Conservation (phyloP, 129 eudicot genomes). For the Flaveria linearis region DNA sequence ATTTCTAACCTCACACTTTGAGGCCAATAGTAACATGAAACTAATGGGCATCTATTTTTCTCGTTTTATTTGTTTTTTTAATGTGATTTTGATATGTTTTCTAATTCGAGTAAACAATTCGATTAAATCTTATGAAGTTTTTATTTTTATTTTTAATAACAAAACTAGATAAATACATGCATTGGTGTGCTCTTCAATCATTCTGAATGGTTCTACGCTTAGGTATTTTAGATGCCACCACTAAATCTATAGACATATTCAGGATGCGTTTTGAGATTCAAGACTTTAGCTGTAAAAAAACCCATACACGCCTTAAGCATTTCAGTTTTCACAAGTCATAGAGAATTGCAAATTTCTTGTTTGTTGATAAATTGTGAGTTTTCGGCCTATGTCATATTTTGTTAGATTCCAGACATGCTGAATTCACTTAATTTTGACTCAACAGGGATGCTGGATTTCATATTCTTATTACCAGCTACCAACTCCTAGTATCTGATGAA, state of each 20-base stretch:
- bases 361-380: conserved; percentile 11
- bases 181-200: not conserved
- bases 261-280: not conserved
- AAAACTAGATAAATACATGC: not conserved
- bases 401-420: conserved; percentile 18
- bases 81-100: not conserved
- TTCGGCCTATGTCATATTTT: conserved; percentile 1
- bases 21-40: not conserved
- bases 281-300: not conserved
- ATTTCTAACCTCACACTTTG: not conserved
- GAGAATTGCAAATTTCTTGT: conserved; percentile 7
- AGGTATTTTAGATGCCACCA: not conserved
- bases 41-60: not conserved
- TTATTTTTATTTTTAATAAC: not conserved
- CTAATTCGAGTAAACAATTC: not conserved
- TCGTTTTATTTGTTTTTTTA: not conserved
- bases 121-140: not conserved
- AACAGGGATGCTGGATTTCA: conserved; percentile 97
- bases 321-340: not conserved
- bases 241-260: not conserved
- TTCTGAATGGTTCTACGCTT: not conserved
- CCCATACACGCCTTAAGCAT: not conserved
- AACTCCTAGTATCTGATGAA: conserved; percentile 90
- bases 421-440: conserved; percentile 21
- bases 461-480: conserved; percentile 95